phyloP scores from a whole-genome alignment of 805 yeast genomes.

The Zygoascus tannicola region DNA sequence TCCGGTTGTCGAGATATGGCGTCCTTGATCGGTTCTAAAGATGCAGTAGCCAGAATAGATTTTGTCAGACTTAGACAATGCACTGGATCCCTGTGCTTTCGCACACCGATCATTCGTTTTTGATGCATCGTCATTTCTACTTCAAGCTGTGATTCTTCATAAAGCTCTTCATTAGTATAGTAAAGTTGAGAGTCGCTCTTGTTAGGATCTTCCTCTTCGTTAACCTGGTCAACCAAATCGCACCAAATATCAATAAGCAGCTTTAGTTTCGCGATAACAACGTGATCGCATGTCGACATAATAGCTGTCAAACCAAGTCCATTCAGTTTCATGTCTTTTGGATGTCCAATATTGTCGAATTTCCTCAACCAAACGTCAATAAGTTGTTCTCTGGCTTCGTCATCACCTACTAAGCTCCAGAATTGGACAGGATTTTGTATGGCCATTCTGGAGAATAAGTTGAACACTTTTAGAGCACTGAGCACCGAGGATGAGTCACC shows the following conservation, averaged over 20 bases:
- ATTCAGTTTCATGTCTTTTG: slow-evolving; percentile 62
- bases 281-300: slow-evolving; percentile 30
- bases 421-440: slow-evolving; percentile 16
- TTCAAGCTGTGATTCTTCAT: slow-evolving; percentile 1
- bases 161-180: slow-evolving; percentile 10
- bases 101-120: slow-evolving; percentile 28
- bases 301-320: slow-evolving; percentile 52
- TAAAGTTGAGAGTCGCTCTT: slow-evolving; percentile 10
- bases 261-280: slow-evolving; percentile 23
- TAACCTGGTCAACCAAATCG: slow-evolving; percentile 61
- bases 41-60: slow-evolving; percentile 28
- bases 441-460: slow-evolving; percentile 21
- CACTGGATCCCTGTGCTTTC: slow-evolving; percentile 39
- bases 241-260: slow-evolving; percentile 37
- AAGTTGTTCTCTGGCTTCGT: slow-evolving; percentile 5
- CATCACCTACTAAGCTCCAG: slow-evolving; percentile 11
- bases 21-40: neutral
- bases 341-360: slow-evolving; percentile 55
- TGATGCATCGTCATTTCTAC: slow-evolving; percentile 14
- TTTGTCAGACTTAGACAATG: slow-evolving; percentile 43
- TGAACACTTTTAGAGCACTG: slow-evolving; percentile 22
- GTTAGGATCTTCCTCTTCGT: slow-evolving; percentile 40
- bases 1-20: neutral
- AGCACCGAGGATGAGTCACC: slow-evolving; percentile 27
- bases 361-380: slow-evolving; percentile 25